phyloP scores from a whole-genome alignment of 2,329 filamentous ascomycete genomes.

The Botrytis galanthina region DNA sequence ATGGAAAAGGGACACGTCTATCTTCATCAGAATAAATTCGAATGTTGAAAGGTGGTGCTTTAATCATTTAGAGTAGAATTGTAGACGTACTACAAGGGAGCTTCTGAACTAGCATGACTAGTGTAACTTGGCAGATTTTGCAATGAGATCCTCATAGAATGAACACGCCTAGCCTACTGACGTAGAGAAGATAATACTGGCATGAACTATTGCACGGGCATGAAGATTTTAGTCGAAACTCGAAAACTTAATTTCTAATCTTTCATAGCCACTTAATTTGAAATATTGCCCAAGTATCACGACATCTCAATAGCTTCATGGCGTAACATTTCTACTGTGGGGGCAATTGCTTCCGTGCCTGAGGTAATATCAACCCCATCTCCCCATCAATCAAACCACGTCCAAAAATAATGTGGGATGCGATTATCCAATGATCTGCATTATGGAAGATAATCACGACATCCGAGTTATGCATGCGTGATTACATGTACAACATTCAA shows the following conservation, averaged over 20 bases:
- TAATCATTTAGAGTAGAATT: background rate
- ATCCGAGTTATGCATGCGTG: background rate
- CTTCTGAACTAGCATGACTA: background rate
- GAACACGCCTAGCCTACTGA: background rate
- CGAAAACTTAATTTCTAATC: background rate
- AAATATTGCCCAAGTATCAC: background rate
- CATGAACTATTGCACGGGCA: background rate
- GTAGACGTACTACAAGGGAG: background rate
- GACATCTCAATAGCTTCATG: background rate
- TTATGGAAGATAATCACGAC: background rate
- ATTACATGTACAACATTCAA: background rate
- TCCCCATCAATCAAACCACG: background rate
- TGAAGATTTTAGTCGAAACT: background rate
- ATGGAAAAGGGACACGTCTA: background rate
- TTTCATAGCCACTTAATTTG: background rate
- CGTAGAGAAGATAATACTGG: background rate
- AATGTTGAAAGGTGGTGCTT: background rate
- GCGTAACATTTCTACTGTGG: constrained; percentile 4
- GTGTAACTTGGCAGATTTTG: background rate
- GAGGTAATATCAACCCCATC: background rate
- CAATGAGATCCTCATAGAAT: background rate
- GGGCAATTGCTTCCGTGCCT: background rate
- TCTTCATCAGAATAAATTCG: background rate
- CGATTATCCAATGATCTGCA: background rate
- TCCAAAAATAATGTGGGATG: background rate